Percentiles rank a stretch among this genome's conserved stretches.
Evolutionary conservation across 1,284 basidiomycete species (phyloP).

Genomic region (Naganishia albida): DNA sequence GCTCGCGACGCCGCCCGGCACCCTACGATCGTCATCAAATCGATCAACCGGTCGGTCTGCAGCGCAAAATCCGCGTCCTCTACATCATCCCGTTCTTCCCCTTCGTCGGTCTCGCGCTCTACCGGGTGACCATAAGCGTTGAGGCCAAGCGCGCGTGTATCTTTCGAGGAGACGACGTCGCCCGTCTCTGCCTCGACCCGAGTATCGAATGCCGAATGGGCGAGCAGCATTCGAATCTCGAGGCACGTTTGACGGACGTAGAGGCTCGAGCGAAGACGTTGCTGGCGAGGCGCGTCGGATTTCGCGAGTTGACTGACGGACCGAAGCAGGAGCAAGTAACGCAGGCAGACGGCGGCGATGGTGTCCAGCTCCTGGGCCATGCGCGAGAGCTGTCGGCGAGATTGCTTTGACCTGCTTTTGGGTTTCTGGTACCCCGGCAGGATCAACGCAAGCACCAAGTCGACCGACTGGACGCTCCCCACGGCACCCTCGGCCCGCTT

Average conservation of each 20-base stretch:
- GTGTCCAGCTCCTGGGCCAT: slow-evolving; percentile 45
- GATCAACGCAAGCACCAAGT: slow-evolving; percentile 48
- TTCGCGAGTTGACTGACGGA: slow-evolving; percentile 36
- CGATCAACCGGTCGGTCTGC: slow-evolving; percentile 48
- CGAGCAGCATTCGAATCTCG: slow-evolving; percentile 46
- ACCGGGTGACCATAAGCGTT: slow-evolving; percentile 30
- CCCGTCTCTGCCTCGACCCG: background rate
- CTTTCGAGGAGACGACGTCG: slow-evolving; percentile 7
- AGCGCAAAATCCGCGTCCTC: slow-evolving; percentile 42
- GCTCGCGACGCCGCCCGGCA: slow-evolving; percentile 45
- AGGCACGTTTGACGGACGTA: slow-evolving; percentile 43
- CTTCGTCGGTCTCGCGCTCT: slow-evolving; percentile 20
- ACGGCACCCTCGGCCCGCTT: slow-evolving; percentile 32
- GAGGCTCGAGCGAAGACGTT: slow-evolving; percentile 38
- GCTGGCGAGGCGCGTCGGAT: slow-evolving; percentile 28
- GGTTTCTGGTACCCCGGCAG: slow-evolving; percentile 38
- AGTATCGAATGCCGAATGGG: slow-evolving; percentile 44
- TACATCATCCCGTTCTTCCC: slow-evolving; percentile 27
- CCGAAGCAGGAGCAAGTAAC: slow-evolving; percentile 47
- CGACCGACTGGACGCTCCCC: slow-evolving; percentile 39
- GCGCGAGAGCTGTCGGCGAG: background rate
- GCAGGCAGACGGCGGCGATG: slow-evolving; percentile 49
- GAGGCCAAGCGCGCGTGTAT: slow-evolving; percentile 2
- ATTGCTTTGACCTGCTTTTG: background rate
- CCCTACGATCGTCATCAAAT: slow-evolving; percentile 41